These are phyloP conservation scores for Endocarpon pusillum DNA, from an alignment of 495 filamentous ascomycete genomes.

Conservation along the genomic window DNA sequence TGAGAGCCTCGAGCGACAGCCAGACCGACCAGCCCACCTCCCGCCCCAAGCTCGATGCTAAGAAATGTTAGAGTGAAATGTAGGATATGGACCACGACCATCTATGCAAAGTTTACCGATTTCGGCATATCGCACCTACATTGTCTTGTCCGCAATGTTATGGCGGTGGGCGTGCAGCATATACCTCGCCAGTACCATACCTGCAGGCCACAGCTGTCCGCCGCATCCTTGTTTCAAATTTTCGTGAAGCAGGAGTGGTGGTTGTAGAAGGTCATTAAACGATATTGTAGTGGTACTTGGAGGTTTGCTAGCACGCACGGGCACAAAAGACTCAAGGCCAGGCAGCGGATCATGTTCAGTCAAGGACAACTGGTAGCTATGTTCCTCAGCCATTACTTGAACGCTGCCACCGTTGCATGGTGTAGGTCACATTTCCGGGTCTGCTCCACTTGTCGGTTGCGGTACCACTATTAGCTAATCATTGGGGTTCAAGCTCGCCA, in stretches of 20 bases:
- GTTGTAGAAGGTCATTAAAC: conserved; percentile 55
- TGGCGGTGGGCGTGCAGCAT: conserved; percentile 51
- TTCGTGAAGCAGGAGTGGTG: conserved; percentile 61
- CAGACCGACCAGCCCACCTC: conserved; percentile 68
- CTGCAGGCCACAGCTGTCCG: conserved; percentile 86
- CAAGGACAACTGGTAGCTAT: no score
- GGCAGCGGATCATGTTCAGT: conserved; percentile 16
- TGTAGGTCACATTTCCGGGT: no score
- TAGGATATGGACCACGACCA: conserved; percentile 3
- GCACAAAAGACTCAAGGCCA: conserved; percentile 51
- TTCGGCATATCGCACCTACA: no score
- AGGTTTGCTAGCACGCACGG: conserved; percentile 43
- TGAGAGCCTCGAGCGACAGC: conserved; percentile 23
- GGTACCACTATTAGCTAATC: no score
- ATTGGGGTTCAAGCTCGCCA: no score
- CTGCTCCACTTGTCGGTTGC: no score
- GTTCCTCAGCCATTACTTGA: no score
- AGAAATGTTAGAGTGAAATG: conserved; percentile 4
- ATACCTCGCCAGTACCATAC: conserved; percentile 72
- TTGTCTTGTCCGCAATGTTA: conserved; percentile 42
- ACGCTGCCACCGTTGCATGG: no score
- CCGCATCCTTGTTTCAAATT: conserved; percentile 78
- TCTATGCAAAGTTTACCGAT: neutral
- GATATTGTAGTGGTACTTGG: conserved; percentile 44
- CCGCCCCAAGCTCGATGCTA: conserved; percentile 85